Conservation (phyloP, 768 basidiomycete species). For the Rossbeevera mucosa region DNA sequence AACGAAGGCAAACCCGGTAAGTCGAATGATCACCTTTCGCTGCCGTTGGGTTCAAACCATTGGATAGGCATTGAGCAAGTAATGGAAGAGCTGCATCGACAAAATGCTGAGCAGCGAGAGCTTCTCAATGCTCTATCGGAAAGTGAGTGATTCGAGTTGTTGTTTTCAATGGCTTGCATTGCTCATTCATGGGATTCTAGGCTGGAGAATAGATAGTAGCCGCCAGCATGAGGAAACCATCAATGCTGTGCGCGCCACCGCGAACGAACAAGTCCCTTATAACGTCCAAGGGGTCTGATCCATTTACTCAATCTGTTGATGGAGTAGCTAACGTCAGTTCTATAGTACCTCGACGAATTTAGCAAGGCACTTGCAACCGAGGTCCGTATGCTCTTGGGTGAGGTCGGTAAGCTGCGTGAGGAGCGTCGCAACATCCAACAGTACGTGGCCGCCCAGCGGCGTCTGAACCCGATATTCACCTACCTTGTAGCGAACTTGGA, state of each 20-base stretch:
- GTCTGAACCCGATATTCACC: slow-evolving; percentile 3
- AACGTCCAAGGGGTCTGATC: slow-evolving; percentile 66
- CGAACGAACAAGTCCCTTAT: slow-evolving; percentile 73
- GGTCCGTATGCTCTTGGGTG: slow-evolving; percentile 76
- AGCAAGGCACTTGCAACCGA: slow-evolving; percentile 79
- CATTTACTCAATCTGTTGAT: slow-evolving; percentile 1
- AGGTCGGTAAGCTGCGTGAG: slow-evolving; percentile 80
- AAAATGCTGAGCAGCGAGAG: slow-evolving; percentile 58
- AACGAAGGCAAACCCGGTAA: slow-evolving; percentile 55
- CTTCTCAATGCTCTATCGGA: slow-evolving; percentile 52
- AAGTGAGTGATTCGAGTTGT: slow-evolving; percentile 36
- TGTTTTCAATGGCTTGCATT: not conserved
- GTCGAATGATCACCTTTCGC: slow-evolving; percentile 17
- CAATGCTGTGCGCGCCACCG: slow-evolving; percentile 62
- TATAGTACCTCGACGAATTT: slow-evolving; percentile 81
- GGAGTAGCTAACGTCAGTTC: not conserved
- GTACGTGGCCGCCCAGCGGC: slow-evolving; percentile 41
- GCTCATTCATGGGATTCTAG: slow-evolving; percentile 35
- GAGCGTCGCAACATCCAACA: slow-evolving; percentile 73
- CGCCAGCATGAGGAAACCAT: slow-evolving; percentile 67
- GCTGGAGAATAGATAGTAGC: slow-evolving; percentile 61
- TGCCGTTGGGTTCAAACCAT: slow-evolving; percentile 6
- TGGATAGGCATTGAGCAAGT: slow-evolving; percentile 53
- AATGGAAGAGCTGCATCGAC: slow-evolving; percentile 52
- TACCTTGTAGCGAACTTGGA: slow-evolving; percentile 60